Base-by-base conservation (phyloP, 2,329 filamentous ascomycete genomes). In the Xylaria sp. region DNA sequence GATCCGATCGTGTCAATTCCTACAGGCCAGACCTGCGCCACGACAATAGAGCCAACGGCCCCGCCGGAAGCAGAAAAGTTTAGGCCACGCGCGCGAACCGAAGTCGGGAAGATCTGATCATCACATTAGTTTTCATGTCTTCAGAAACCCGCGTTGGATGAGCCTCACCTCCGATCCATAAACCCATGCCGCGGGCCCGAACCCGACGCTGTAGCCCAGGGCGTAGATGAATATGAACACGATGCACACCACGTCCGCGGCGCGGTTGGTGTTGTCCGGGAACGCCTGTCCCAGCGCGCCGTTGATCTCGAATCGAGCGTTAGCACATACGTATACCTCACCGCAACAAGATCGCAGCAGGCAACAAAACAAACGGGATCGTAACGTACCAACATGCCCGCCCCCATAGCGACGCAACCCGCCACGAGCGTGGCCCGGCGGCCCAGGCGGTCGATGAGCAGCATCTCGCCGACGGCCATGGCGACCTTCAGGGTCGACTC, bases 221-320 rank as follows among this genome's bases (percentile, higher is more conserved):
- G 81, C 79, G 64, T 83, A 85, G 40, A 85, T 69, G 63, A 84
- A 84, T 39, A 84, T 79, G 62, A 83, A 84, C 9, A 78, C 69
- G 19, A 84, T 75, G 61, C 81, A 83, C 3, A 72, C 65, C 41
- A 78, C 74, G 64, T 84, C 79, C 0, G 81, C 73, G 0, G 66
- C 71, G 11, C 68, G 71, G 66, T 77, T 83, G 6, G 67, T 67
- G 58, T 82, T 82, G 19, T 75, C 63, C 0, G 80, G 80, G 52
- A 82, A 84, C 0, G 72, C 70, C 7, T 78, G 69, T 1, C 81
- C 81, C 1, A 85, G 66, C 0, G 72, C 74, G 16, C 78, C 82
- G 60, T 85, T 84, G 60, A 85, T 71, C 80, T 83, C 43, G 46
- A 41, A 19, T 44, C 29, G 20, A 39, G 2, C 9, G 21, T 2